Evolutionary conservation across 495 filamentous ascomycete species (phyloP), one percentile per base, ranked within the genome.

Genomic region (Hypoxylon cercidicola): DNA sequence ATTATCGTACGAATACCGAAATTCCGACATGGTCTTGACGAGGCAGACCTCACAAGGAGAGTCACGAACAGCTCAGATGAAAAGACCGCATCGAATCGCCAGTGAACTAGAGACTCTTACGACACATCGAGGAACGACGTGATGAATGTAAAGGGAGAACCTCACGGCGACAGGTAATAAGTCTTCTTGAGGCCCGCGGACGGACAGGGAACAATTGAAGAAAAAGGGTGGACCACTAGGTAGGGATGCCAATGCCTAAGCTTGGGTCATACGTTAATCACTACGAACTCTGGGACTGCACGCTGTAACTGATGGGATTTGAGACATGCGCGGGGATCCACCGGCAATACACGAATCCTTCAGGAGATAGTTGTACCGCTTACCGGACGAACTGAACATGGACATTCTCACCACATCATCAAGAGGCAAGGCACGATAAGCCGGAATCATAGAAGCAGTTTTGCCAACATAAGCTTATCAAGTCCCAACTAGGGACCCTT

Each of bases 1-100:
- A 34, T 74, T 74, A 13, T 72, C 55, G 35, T 21, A 37, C 12
- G 63, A 63, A 10, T 57, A 69, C 18, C 47, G 52, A 25, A 69
- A 69, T 18, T 65, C 55, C 40, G 66, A 64, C 66, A 69, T 69
- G 49, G 54, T 30, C 37, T 45, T 21, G 23, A 16, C 30, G 21
- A 28, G 21, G 16, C 32, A 41, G 48, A 40, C 54, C 34, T 52
- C 55, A 54, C 46, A 46, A 37, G 37, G 32, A 55, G 43, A 25
- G 37, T 62, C 50, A 18, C 44, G 28, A 6, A 28, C 54, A 18
- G 4, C 23, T 57, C 28, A 48, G 32, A 19, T 3, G 9, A 47
- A 49, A 59, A 39, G 20, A n/a, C 43, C 48, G 34, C 55, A 62
- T 66, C 30, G 43, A 49, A 48, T 58, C 47, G 49, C 16, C 13